Evolutionary conservation across 2,329 filamentous ascomycete species (phyloP), one percentile per base, ranked within the genome.

Genomic region (Penicillium hordei): DNA sequence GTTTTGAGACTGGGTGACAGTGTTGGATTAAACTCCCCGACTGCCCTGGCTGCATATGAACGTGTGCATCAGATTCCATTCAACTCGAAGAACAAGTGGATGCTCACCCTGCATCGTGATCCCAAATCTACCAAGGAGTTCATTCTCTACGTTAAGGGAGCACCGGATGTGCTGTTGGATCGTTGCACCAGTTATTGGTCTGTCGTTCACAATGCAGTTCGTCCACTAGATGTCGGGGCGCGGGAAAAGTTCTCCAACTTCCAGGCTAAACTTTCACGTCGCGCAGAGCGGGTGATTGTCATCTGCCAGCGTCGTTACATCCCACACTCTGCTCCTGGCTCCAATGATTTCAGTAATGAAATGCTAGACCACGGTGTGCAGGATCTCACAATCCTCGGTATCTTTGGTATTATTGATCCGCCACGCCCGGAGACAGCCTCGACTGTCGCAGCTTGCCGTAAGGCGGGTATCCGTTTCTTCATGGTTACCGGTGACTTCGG

Each of bases 31-130:
- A 83, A 89, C 0, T 73, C 81, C 0, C 81, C 86, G 45, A 76
- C 86, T 8, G 81, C 84, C 12, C 76, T 81, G 13, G 79, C 61
- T 2, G 25, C 81, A 60, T 91, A 87, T 86, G 81, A 82, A 42
- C 86, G 84, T 54, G 81, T 85, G 3, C 91, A 87, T 65, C 86
- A 89, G 56, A 79, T 90, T 23, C 86, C 88, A 0, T 93, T 93
- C 76, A 93, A 92, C 76, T 90, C 87, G 72, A 90, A 91, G 77
- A 92, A 92, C 76, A 93, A 93, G 72, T 92, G 86, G 74, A 92
- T 91, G 85, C 83, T 93, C 51, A 83, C 85, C 33, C 81, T 88
- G 58, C 63, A 65, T 56, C 59, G 63, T 57, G 61, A 70, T 63
- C 66, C 62, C 69, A 75, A 31, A 75, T 74, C 17, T 63, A 79